Evolutionary conservation across 176 grass and related monocot species (phyloP).

Genomic region (Oryza glaberrima): DNA sequence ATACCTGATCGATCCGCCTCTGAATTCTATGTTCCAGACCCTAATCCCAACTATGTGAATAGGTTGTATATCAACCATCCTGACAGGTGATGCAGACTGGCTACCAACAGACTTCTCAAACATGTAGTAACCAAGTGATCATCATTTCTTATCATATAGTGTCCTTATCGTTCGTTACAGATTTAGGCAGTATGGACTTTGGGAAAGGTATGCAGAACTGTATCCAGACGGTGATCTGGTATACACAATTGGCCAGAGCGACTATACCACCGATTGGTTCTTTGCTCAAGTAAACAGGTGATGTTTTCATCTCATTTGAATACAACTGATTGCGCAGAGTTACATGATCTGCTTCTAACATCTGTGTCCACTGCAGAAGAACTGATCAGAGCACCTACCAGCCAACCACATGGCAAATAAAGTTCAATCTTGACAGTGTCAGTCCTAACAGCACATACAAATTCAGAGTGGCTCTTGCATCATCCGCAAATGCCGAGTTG

Average conservation of each 20-base stretch:
- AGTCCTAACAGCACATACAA: slow-evolving; percentile 61
- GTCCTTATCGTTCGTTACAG: slow-evolving; percentile 32
- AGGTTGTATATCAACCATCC: slow-evolving; percentile 72
- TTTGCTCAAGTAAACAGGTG: slow-evolving; percentile 94
- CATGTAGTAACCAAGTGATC: background rate
- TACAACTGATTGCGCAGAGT: background rate
- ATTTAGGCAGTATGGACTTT: slow-evolving; percentile 91
- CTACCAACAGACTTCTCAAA: slow-evolving; percentile 12
- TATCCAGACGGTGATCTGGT: slow-evolving; percentile 72
- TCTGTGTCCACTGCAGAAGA: slow-evolving; percentile 50
- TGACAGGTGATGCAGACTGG: slow-evolving; percentile 58
- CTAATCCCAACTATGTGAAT: slow-evolving; percentile 72
- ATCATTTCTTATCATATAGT: background rate
- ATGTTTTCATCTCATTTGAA: background rate
- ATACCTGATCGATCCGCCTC: slow-evolving; percentile 70
- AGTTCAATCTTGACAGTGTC: slow-evolving; percentile 68
- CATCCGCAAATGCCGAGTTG: slow-evolving; percentile 64
- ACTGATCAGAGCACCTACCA: slow-evolving; percentile 57
- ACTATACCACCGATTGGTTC: slow-evolving; percentile 84
- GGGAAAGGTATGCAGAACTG: slow-evolving; percentile 84
- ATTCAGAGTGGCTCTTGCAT: slow-evolving; percentile 82
- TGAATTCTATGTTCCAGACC: slow-evolving; percentile 84
- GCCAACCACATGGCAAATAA: slow-evolving; percentile 89
- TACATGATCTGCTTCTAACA: slow-evolving; percentile 19
- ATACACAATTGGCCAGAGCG: slow-evolving; percentile 69